Evolutionary conservation across 495 filamentous ascomycete species (phyloP).

Genomic region (Lentithecium fluviatile): DNA sequence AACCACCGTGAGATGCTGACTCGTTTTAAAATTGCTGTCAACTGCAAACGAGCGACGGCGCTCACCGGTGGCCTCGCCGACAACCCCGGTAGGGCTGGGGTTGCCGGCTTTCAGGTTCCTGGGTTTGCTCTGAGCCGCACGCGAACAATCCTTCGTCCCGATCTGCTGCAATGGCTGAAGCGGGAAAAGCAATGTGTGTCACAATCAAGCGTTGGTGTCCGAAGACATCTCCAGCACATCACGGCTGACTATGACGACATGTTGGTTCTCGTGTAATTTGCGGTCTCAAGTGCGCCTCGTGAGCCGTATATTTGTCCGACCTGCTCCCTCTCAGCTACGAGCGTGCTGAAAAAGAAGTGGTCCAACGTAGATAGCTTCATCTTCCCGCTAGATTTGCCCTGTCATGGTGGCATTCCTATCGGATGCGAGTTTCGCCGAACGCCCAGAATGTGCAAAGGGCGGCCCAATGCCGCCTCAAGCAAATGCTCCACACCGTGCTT

Average conservation of each 20-base stretch:
- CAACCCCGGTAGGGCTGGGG: not conserved
- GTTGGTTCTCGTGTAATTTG: too few relatives aligned
- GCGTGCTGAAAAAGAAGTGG: constrained; percentile 4
- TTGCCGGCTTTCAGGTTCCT: not conserved
- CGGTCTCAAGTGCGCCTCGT: too few relatives aligned
- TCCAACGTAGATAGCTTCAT: not conserved
- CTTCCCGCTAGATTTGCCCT: not conserved
- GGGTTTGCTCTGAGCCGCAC: not conserved
- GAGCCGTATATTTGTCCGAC: not conserved
- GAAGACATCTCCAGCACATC: too few relatives aligned
- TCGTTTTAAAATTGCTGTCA: not conserved
- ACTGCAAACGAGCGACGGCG: not conserved
- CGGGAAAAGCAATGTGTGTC: too few relatives aligned
- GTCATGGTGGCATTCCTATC: not conserved
- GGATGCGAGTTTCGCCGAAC: constrained; percentile 21
- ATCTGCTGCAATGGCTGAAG: too few relatives aligned
- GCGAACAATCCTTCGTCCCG: too few relatives aligned
- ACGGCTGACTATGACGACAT: too few relatives aligned
- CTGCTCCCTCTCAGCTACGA: not conserved
- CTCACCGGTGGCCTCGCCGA: not conserved
- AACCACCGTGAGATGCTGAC: not conserved
- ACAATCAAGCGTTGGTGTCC: too few relatives aligned
- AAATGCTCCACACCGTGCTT: not conserved
- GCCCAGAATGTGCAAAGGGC: constrained; percentile 13
- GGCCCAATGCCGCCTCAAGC: not conserved